Conservation (phyloP, 2,329 filamentous ascomycete genomes). For the Colletotrichum navitas region DNA sequence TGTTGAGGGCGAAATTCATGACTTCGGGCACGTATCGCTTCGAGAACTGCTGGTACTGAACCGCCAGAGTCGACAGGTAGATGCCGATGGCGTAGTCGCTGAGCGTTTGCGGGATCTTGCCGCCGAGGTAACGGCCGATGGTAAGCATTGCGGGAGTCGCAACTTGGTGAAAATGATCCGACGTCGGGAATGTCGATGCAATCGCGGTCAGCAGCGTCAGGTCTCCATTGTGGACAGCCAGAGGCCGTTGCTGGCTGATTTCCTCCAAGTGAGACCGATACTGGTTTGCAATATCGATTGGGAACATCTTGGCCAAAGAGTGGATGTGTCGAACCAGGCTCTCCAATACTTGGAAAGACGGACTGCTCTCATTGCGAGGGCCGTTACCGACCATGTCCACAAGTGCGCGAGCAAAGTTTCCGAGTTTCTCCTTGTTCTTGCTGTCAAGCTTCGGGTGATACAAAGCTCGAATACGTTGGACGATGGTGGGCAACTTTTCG, state of each 20-base stretch:
- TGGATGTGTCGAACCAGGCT: constrained; percentile 89
- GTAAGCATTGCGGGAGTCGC: constrained; percentile 89
- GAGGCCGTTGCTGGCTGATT: constrained; percentile 62
- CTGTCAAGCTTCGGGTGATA: constrained; percentile 89
- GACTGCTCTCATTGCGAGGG: constrained; percentile 54
- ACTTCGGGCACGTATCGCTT: constrained; percentile 93
- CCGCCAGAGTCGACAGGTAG: constrained; percentile 81
- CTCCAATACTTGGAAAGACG: constrained; percentile 79
- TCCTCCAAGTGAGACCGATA: constrained; percentile 80
- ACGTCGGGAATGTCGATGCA: constrained; percentile 89
- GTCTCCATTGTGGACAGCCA: constrained; percentile 75
- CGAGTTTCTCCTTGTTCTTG: constrained; percentile 86
- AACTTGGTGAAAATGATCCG: constrained; percentile 96
- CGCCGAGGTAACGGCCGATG: constrained; percentile 86
- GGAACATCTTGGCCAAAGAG: constrained; percentile 88
- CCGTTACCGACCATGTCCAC: constrained; percentile 68
- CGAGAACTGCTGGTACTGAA: constrained; percentile 86
- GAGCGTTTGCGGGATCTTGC: constrained; percentile 76
- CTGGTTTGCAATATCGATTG: constrained; percentile 79
- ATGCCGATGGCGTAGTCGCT: constrained; percentile 79
- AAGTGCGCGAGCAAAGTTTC: constrained; percentile 74
- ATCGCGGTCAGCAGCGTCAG: constrained; percentile 87
- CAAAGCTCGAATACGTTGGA: constrained; percentile 92
- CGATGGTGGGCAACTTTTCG: constrained; percentile 78
- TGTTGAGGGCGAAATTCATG: constrained; percentile 83